Base-by-base conservation (phyloP, 2,329 filamentous ascomycete genomes). In the Penicillium thymicola region DNA sequence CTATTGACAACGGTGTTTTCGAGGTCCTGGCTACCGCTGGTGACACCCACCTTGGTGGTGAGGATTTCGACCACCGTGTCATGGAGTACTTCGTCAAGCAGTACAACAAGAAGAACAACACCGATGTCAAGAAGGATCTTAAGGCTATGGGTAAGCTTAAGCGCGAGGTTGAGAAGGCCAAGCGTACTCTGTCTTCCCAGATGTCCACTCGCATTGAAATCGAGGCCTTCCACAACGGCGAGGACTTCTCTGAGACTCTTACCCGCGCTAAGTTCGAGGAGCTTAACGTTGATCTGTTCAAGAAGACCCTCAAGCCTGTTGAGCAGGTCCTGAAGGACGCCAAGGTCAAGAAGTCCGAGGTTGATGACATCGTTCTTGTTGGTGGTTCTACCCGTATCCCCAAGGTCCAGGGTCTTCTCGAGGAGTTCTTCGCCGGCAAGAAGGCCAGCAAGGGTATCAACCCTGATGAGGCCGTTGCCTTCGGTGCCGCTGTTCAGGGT, bases 81-180 rank as follows among this genome's bases (percentile, higher is more conserved):
- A 96, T 97, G 82, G 91, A 89, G 84, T 85, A 93, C 86, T 91
- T 97, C 75, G 88, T 89, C 82, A 97, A 97, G 89, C 82, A 85
- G 70, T 97, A 96, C 87, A 97, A 97, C 88, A 97, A 97, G 89
- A 94, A 97, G 85, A 85, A 97, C 83, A 81, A 79, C 69, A 91
- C 95, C 67, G 92, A 99, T 69, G 85, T 97, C 75, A 89, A 87
- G 80, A 95, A 95, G 84, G 92, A 97, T 74, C 81, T 88, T 65
- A 97, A 97, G 89, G 89, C 93, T 66, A 97, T 97, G 92, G 91
- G 92, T 81, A 99, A 97, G 83, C 86, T 99, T 70, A 97, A 97
- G 90, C 92, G 94, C 71, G 94, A 97, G 80, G 93, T 94, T 68
- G 94, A 99, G 80, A 97, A 97, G 87, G 94, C 94, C 80, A 99